Conservation (phyloP, 805 yeast genomes). For the Suhomyces sp. region DNA sequence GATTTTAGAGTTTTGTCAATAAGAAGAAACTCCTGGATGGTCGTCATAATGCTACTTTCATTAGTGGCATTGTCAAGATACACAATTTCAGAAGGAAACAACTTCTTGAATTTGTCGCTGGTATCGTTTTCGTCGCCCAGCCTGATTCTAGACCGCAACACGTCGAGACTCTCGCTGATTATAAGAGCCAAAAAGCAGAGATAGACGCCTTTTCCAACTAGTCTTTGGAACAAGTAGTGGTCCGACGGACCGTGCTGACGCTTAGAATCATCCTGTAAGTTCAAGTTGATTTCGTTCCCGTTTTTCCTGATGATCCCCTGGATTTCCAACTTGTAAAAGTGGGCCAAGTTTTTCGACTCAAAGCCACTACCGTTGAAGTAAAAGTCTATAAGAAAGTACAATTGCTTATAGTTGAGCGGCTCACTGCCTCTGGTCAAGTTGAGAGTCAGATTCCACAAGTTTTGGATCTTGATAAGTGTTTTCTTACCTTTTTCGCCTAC, state of each 20-base stretch:
- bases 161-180: constrained; percentile 29
- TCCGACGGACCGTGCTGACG: constrained; percentile 11
- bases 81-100: constrained; percentile 25
- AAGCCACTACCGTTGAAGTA: constrained; percentile 22
- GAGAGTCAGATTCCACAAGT: constrained; percentile 25
- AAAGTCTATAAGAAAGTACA: constrained; percentile 29
- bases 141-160: constrained; percentile 11
- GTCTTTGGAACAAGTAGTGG: constrained; percentile 12
- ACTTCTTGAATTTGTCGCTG: constrained; percentile 13
- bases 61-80: constrained; percentile 15
- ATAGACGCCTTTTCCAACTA: constrained; percentile 25
- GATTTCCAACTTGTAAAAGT: constrained; percentile 25
- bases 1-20: not conserved
- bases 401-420: constrained; percentile 18
- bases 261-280: not conserved
- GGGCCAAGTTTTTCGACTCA: constrained; percentile 23
- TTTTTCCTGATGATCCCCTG: constrained; percentile 13
- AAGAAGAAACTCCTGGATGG: constrained; percentile 12
- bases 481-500: constrained; percentile 3
- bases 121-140: not conserved
- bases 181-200: constrained; percentile 29
- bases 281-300: constrained; percentile 13
- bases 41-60: constrained; percentile 8
- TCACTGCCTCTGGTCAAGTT: constrained; percentile 17
- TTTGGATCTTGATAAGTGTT: constrained; percentile 19